phyloP scores from a whole-genome alignment of 2,329 filamentous ascomycete species.

The Curvularia spicifera region DNA sequence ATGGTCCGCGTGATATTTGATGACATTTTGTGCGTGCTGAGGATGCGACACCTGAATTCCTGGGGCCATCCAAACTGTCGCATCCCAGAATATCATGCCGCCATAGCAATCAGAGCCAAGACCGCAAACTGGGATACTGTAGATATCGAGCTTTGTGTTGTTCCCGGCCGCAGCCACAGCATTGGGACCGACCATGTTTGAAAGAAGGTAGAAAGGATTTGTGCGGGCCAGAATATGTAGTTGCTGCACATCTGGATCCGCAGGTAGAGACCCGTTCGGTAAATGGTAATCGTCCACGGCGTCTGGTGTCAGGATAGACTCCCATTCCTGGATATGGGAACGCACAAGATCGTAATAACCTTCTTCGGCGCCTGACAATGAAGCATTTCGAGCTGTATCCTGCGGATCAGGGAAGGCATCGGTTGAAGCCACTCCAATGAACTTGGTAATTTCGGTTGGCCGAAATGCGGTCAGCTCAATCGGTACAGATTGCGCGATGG shows the following conservation, averaged over 20 bases:
- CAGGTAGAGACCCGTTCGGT: constrained; percentile 63
- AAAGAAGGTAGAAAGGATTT: constrained; percentile 64
- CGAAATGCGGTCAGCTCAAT: constrained; percentile 61
- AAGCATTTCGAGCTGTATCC: constrained; percentile 62
- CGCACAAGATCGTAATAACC: constrained; percentile 64
- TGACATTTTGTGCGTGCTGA: constrained; percentile 66
- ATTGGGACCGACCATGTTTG: constrained; percentile 62
- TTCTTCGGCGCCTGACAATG: constrained; percentile 54
- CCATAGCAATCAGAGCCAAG: constrained; percentile 71
- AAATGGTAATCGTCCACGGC: constrained; percentile 69
- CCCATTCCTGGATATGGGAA: constrained; percentile 69
- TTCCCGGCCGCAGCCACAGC: constrained; percentile 58
- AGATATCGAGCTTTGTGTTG: constrained; percentile 61
- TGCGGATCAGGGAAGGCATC: constrained; percentile 70
- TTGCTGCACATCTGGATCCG: constrained; percentile 63
- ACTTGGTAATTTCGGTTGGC: constrained; percentile 67
- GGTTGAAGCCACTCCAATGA: constrained; percentile 70
- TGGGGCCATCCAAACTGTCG: constrained; percentile 72
- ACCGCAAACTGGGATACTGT: constrained; percentile 73
- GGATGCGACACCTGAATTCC: constrained; percentile 70
- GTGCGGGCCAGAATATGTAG: constrained; percentile 62
- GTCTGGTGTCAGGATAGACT: constrained; percentile 63
- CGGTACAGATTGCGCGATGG: constrained; percentile 66
- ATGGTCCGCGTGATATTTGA: constrained; percentile 67
- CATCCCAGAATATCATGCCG: constrained; percentile 71